Base-by-base conservation (phyloP, 768 basidiomycete genomes). In the Suillus spraguei region DNA sequence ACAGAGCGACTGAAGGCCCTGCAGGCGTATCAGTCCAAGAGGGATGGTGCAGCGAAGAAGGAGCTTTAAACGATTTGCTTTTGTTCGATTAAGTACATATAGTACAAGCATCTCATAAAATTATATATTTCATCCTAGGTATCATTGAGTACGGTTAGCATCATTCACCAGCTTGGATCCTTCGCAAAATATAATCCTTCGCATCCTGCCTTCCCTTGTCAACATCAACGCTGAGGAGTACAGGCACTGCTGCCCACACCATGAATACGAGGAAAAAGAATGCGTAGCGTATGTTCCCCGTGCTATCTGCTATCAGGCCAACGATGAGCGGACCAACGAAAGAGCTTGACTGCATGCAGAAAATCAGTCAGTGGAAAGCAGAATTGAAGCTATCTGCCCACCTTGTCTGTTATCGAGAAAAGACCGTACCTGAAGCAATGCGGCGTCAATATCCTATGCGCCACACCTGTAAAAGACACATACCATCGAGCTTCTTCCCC, bases 301-400 rank as follows among this genome's bases (percentile, higher is more conserved):
- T 98, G 50, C 81, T 74, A 71, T 97, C 95, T 0, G 95, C 88
- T 46, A 98, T 91, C 42, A 95, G 67, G 0, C 94, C 95, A 1
- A 98, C 95, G 33, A 94, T 77, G 7, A 95, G 80, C 3, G 97
- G 97, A 0, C 97, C 97, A 4, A 98, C 77, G 78, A 98, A 99
- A 8, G 93, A 94, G 65, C 89, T 90, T 8, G 94, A 95, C 90
- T 97, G 72, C 24, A 38, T 16, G 38, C 10, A 11, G 71, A 68
- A 14, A 44, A 22, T 49, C 7, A 38, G 46, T 54, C 38, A 63
- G 38, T 50, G 7, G 17, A 17, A 8, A 64, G 14, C 58, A 61
- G 41, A 41, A 32, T 22, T 33, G 35, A 32, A 50, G 44, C 39
- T 44, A 69, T 77, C 4, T 68, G 24, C 39, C 17, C 4, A 87